A percentile compares a stretch with the other conserved stretches of the same genome.
These are phyloP conservation scores for Pisolithus marmoratus DNA, from an alignment of 768 basidiomycete species.

Conservation along the genomic window DNA sequence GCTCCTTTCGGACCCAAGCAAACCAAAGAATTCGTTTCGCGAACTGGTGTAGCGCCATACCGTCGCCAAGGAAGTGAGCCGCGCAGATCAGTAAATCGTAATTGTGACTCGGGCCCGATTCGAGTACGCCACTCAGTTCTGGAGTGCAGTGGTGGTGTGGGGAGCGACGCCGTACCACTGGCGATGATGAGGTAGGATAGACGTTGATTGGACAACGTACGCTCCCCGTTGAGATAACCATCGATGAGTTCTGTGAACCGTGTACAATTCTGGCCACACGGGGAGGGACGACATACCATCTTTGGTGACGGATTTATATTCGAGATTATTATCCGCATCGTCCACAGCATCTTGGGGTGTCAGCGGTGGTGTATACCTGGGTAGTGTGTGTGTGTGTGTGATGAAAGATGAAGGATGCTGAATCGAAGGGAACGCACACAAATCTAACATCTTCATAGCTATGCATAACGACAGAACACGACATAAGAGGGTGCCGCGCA, in stretches of 20 bases:
- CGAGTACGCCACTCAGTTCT: constrained; percentile 7
- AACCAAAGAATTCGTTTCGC: constrained; percentile 73
- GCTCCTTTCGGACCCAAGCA: constrained; percentile 40
- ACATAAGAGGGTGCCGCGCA: constrained; percentile 66
- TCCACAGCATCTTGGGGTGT: constrained; percentile 40
- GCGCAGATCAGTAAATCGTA: constrained; percentile 70
- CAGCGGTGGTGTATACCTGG: constrained; percentile 43
- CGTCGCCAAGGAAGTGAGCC: constrained; percentile 81
- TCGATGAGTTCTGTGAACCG: constrained; percentile 49
- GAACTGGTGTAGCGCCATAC: constrained; percentile 79
- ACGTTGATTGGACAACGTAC: constrained; percentile 61
- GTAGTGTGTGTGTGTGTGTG: background rate
- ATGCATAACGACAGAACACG: constrained; percentile 52
- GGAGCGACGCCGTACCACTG: constrained; percentile 13
- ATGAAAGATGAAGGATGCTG: background rate
- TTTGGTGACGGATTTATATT: constrained; percentile 46
- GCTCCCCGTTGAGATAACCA: constrained; percentile 69
- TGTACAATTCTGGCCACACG: background rate
- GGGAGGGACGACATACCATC: constrained; percentile 38
- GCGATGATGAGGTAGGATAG: constrained; percentile 64
- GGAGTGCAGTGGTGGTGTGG: constrained; percentile 32
- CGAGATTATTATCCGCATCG: constrained; percentile 43
- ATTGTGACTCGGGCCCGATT: constrained; percentile 19
- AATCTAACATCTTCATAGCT: constrained; percentile 63
- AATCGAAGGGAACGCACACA: constrained; percentile 39